These are phyloP conservation scores for Rutstroemia sp. DNA, from an alignment of 2,329 filamentous ascomycete species.

Conservation along the genomic window DNA sequence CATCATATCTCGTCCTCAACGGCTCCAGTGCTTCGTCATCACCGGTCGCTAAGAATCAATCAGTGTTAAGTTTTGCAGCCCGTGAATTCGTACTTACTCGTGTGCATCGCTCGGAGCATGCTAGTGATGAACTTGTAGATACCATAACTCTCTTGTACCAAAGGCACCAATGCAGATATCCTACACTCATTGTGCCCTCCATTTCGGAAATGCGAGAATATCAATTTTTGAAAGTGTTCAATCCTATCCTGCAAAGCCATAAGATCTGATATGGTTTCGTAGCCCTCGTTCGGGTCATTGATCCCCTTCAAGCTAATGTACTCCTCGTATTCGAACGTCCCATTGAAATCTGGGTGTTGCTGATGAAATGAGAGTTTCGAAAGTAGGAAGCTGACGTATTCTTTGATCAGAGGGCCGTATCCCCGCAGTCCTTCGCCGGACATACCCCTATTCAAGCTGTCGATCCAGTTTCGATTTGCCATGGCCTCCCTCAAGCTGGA, in stretches of 20 bases:
- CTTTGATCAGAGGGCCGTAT: conserved; percentile 86
- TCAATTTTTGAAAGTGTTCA: conserved; percentile 95
- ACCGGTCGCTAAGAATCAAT: conserved; percentile 58
- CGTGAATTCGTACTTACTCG: conserved; percentile 51
- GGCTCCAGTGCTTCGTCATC: conserved; percentile 90
- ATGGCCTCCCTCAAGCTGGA: conserved; percentile 82
- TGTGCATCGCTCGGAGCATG: conserved; percentile 98
- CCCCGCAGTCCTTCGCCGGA: conserved; percentile 78
- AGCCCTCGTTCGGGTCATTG: conserved; percentile 97
- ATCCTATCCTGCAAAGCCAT: conserved; percentile 98
- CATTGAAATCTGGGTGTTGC: conserved; percentile 96
- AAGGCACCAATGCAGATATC: conserved; percentile 84
- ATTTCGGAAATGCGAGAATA: conserved; percentile 91
- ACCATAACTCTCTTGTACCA: conserved; percentile 96
- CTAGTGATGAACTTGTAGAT: conserved; percentile 99
- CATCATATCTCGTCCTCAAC: conserved; percentile 81
- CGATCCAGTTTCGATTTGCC: conserved; percentile 82
- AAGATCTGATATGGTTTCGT: conserved; percentile 91
- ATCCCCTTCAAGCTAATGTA: conserved; percentile 97
- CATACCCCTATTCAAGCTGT: conserved; percentile 80
- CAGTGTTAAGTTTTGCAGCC: not conserved
- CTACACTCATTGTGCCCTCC: conserved; percentile 93
- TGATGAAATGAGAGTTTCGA: conserved; percentile 96
- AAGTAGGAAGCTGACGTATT: conserved; percentile 94
- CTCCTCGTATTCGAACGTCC: conserved; percentile 97